Evolutionary conservation across 352 stramenopile genomes (phyloP).

Genomic region (Halophytophthora batemanensis): DNA sequence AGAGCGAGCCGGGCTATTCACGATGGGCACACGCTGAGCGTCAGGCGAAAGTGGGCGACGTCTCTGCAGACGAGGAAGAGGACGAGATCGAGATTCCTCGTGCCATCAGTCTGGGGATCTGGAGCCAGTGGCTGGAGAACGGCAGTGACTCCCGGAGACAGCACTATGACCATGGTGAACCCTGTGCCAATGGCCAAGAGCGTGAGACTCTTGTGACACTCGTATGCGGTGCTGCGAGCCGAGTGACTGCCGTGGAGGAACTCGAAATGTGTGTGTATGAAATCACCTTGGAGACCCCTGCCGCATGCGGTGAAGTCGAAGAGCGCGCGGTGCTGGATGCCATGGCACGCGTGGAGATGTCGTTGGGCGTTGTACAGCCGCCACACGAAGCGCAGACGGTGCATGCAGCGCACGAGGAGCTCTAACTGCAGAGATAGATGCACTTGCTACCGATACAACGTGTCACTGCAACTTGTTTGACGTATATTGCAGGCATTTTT

Average conservation of each 20-base stretch:
- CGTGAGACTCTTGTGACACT: conserved; percentile 71
- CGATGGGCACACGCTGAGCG: conserved; percentile 52
- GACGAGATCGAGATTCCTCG: conserved; percentile 24
- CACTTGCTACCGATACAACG: conserved; percentile 9
- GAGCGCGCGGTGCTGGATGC: conserved; percentile 16
- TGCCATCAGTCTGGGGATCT: conserved; percentile 52
- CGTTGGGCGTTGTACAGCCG: conserved; percentile 1
- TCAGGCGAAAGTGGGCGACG: conserved; percentile 27
- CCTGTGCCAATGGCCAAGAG: conserved; percentile 83
- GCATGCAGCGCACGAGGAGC: conserved; percentile 20
- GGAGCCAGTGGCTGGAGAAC: conserved; percentile 50
- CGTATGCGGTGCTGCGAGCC: conserved; percentile 70
- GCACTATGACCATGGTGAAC: conserved; percentile 75
- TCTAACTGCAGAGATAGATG: conserved; percentile 15
- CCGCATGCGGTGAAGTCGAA: conserved; percentile 38
- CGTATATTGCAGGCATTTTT: background rate
- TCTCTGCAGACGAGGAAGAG: conserved; percentile 9
- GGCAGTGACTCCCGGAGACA: conserved; percentile 33
- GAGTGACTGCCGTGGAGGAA: conserved; percentile 86
- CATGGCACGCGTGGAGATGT: conserved; percentile 13
- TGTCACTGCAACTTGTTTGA: background rate
- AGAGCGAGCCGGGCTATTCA: conserved; percentile 60
- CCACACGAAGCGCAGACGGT: background rate
- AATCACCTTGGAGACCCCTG: conserved; percentile 73
- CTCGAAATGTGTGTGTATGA: conserved; percentile 90